Evolutionary conservation across 306 rosid species (phyloP), one percentile per base, ranked within the genome.

Genomic region (Benincasa hispida): DNA sequence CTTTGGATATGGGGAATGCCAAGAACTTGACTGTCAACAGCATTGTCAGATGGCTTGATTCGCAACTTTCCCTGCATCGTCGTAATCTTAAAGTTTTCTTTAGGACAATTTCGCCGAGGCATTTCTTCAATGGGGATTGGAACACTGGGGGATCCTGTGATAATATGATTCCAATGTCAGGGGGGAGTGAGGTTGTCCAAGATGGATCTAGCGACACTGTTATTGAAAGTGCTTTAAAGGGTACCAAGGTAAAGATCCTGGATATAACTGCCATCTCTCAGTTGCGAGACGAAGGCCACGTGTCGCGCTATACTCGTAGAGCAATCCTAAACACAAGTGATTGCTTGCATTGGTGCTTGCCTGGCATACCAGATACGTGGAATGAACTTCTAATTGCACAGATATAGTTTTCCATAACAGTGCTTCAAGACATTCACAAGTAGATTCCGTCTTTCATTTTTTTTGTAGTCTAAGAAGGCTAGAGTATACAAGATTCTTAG

Each of bases 311-410:
- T 80, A 87, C 83, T 41, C 5, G 78, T 45, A 82, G 91, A 82
- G 92, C 92, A 19, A 85, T 82, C 54, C 75, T 80, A 5, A 88
- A 82, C 59, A 72, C 84, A 8, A 92, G 89, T 35, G 99, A 94
- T 72, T 94, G 97, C 79, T 90, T 94, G 86, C 97, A 92, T 83
- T 92, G 97, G 99, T 94, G 97, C 82, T 77, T 94, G 45, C 97
- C 97, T 3, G 97, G 97, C 57, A 79, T 92, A 83, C 97, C 96
- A 12, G 99, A 92, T 80, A 22, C 97, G 19, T 94, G 99, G 99
- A 94, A 94, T 78, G 97, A 94, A 82, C 84, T 94, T 82, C 93
- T 94, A 73, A 68, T 83, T 82, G 90, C 96, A 57, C 97, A 92
- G 62, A 79, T 92, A 63, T 94, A 92, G 84, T 19, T 18, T 35